A percentile compares a stretch with the other conserved stretches of the same genome.
phyloP scores from a whole-genome alignment of 2,329 filamentous ascomycete species.

The Pyricularia sp. region DNA sequence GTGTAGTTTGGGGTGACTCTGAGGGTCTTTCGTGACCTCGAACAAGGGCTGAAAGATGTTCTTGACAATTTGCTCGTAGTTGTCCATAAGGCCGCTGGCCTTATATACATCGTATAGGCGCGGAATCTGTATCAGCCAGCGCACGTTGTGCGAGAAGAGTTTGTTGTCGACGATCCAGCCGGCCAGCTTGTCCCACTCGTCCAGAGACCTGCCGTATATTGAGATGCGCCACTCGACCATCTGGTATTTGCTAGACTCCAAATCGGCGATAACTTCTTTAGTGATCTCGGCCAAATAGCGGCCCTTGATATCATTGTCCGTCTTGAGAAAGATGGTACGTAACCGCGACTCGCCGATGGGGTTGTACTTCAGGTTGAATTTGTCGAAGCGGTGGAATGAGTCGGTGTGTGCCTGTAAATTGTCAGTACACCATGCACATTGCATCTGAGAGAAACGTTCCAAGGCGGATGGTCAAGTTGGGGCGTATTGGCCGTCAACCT shows the following conservation, averaged over 20 bases:
- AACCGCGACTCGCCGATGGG: constrained; percentile 91
- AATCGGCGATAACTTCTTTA: constrained; percentile 92
- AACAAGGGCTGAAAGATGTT: constrained; percentile 94
- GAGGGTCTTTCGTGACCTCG: constrained; percentile 82
- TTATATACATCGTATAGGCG: constrained; percentile 96
- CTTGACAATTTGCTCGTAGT: constrained; percentile 79
- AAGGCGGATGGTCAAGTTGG: background rate
- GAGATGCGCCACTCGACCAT: constrained; percentile 99
- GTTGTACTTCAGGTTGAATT: constrained; percentile 99
- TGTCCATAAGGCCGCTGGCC: constrained; percentile 73
- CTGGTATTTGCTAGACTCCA: constrained; percentile 98
- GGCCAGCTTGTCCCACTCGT: constrained; percentile 97
- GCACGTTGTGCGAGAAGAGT: constrained; percentile 92
- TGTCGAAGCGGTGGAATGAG: constrained; percentile 97
- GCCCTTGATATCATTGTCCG: constrained; percentile 94
- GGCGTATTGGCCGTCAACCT: background rate
- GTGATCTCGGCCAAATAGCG: constrained; percentile 96
- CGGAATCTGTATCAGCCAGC: constrained; percentile 93
- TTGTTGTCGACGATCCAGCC: constrained; percentile 98
- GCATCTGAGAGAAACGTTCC: background rate
- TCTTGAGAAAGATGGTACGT: constrained; percentile 85
- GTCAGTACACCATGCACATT: background rate
- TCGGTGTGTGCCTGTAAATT: constrained; percentile 82
- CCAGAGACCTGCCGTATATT: constrained; percentile 82
- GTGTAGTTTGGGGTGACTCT: constrained; percentile 84